phyloP scores from a whole-genome alignment of 495 filamentous ascomycete genomes.

The Saxispiralis lemnorum region DNA sequence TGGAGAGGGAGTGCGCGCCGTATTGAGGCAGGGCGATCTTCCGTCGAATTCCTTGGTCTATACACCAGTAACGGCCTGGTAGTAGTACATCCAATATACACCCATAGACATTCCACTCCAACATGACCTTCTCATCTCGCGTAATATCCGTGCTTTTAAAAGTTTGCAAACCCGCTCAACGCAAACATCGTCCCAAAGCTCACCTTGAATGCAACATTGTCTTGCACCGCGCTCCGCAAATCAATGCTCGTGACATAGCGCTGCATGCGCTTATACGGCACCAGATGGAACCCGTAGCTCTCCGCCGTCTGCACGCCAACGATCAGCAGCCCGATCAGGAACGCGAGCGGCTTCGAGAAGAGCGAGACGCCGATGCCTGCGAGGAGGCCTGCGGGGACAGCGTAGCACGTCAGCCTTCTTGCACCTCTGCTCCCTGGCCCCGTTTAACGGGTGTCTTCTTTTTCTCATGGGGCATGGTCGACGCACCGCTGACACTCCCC shows the following conservation, averaged over 20 bases:
- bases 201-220: constrained; percentile 60
- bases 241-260: constrained; percentile 39
- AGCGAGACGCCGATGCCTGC: constrained; percentile 52
- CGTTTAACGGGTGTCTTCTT: not conserved
- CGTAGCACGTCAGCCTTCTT: not conserved
- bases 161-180: constrained; percentile 54
- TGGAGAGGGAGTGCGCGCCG: constrained; percentile 63
- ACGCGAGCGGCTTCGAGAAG: constrained; percentile 57
- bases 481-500: constrained; percentile 20
- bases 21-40: constrained; percentile 5
- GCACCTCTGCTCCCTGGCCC: no score
- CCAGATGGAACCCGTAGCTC: constrained; percentile 52
- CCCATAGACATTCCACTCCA: no score
- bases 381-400: constrained; percentile 35
- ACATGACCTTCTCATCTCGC: no score
- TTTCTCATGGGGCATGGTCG: not conserved
- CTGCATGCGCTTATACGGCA: constrained; percentile 44
- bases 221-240: constrained; percentile 40
- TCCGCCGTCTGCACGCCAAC: constrained; percentile 49
- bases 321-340: constrained; percentile 53
- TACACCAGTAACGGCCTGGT: no score
- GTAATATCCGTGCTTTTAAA: no score
- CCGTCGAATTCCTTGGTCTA: no score
- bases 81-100: no score
- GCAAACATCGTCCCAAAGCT: constrained; percentile 63